These are phyloP conservation scores for Aspergillus fumigatus DNA, from an alignment of 2,329 filamentous ascomycete genomes.

Conservation along the genomic window DNA sequence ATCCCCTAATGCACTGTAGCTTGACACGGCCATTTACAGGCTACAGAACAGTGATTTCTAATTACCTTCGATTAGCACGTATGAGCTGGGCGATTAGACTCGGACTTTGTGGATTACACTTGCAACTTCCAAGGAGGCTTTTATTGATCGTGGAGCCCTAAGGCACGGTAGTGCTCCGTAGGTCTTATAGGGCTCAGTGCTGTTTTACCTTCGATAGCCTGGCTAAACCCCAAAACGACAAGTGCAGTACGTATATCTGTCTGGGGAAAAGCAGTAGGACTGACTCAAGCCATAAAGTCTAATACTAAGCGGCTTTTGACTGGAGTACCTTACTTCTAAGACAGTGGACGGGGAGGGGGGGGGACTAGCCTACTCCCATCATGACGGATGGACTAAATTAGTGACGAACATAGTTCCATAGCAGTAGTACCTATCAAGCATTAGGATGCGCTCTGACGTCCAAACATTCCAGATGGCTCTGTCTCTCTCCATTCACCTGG, in stretches of 20 bases:
- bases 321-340: background rate
- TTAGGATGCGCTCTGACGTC: background rate
- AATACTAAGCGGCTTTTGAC: background rate
- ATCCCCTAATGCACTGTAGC: background rate
- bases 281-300: background rate
- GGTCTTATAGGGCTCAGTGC: background rate
- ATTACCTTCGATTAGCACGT: background rate
- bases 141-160: background rate
- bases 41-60: background rate
- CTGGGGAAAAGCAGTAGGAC: background rate
- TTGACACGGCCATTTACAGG: background rate
- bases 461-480: background rate
- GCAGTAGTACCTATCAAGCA: background rate
- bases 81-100: background rate
- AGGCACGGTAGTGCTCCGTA: background rate
- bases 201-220: constrained; percentile 14
- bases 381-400: background rate
- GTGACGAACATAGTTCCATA: background rate
- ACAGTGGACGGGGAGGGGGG: background rate
- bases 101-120: background rate
- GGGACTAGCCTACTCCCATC: background rate
- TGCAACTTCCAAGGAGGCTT: background rate
- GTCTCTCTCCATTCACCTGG: background rate
- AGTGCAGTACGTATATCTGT: background rate
- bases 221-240: background rate